Base-by-base conservation (phyloP, 257 asterid genomes). In the Solanum ossicruentum region DNA sequence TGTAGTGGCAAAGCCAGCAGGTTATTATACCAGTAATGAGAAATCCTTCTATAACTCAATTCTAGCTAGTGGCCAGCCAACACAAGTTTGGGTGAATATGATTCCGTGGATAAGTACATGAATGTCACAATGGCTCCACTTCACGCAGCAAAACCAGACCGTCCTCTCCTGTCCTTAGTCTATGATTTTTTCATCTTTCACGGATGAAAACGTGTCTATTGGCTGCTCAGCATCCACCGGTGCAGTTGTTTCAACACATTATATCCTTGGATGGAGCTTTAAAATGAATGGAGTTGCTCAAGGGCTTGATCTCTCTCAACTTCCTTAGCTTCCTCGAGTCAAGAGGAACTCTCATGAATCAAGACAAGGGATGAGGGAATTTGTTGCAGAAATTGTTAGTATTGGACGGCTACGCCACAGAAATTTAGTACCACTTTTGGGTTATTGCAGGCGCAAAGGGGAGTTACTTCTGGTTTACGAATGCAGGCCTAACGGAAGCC, bases 351-450 rank as follows among this genome's bases (percentile, higher is more conserved):
- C 92, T 45, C 96, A 92, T 72, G 94, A 91, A 41, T 93, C 97
- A 13, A 86, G 87, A 61, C 98, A 93, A 75, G 96, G 98, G 83
- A 84, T 92, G 88, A 89, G 87, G 67, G 95, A 92, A 86, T 91
- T 92, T 13, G 88, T 92, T 1, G 90, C 96, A 12, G 98, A 93
- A 85, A 92, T 93, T 32, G 89, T 83, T 2, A 92, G 93, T 85
- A 87, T 93, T 12, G 98, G 96, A 5, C 90, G 94, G 70, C 43
- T 93, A 21, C 89, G 96, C 12, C 98, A 93, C 86, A 85, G 94
- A 43, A 91, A 93, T 69, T 61, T 93, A 26, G 98, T 93, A 36
- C 88, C 92, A 1, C 86, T 93, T 3, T 65, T 91, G 39, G 96
- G 97, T 7, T 93, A 90, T 36, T 92, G 95, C 83, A 88, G 96